Base-by-base conservation (phyloP, 2,329 filamentous ascomycete genomes). In the Hymenoscyphus repandus region DNA sequence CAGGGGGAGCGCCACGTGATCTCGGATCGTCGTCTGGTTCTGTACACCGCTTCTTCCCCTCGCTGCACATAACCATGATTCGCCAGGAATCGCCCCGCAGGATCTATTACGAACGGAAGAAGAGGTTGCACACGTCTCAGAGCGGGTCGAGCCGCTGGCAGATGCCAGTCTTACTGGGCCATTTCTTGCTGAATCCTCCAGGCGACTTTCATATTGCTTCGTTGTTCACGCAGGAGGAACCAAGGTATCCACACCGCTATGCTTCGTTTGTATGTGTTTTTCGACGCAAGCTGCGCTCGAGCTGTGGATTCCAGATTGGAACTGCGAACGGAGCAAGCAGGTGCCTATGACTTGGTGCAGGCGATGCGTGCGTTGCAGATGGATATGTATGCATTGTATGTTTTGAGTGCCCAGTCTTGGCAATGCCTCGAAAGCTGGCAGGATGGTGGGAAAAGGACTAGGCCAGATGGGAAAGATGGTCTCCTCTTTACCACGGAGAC, bases 71-170 rank as follows among this genome's bases (percentile, higher is more conserved):
- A 37, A 45, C 37, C 37, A 49, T 45, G 30, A 56, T 57, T 55
- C 43, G 51, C 51, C 47, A 38, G 47, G 38, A 39, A 9, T 6
- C 32, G 45, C 43, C 48, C 52, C 53, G 37, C 45, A 40, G 46
- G 22, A 47, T 43, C 48, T 47, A 32, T n/a, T 49, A 47, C 50
- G 53, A 52, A 55, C 54, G 53, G 44, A 56, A 54, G 43, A 56
- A 51, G 51, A 50, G 44, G 52, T 57, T 41, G 59, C 59, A 61
- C 53, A 55, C 52, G 52, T 61, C 43, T 50, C 39, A 33, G 37
- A 56, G 59, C 59, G 59, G 59, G 58, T 55, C 59, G 58, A 56
- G 51, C 59, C 56, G 59, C 54, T 51, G 50, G 37, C 47, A 49
- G 33, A 42, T 41, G 11, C 27, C 22, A 40, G 45, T 47, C 36